Evolutionary conservation across 768 basidiomycete species (phyloP).

Genomic region (Auriscalpium orientale): DNA sequence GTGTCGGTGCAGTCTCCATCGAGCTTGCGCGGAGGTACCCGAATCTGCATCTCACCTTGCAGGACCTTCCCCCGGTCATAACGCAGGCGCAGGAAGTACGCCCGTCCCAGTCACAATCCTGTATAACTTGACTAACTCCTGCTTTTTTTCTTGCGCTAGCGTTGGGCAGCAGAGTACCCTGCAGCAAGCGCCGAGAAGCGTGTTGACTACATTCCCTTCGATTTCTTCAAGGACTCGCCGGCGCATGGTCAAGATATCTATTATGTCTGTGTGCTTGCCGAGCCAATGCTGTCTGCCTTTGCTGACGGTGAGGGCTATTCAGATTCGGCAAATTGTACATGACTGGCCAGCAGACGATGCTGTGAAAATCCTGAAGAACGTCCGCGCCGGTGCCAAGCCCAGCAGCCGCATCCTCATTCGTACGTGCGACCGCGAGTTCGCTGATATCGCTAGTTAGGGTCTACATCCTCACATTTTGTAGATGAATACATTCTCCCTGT

Average conservation of each 20-base stretch:
- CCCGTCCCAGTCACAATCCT: neutral
- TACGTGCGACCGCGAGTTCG: constrained; percentile 9
- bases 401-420: constrained; percentile 28
- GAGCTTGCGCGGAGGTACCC: constrained; percentile 21
- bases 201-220: constrained; percentile 2
- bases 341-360: constrained; percentile 31
- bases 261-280: neutral
- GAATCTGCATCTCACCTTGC: constrained; percentile 20
- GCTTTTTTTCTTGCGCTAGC: neutral
- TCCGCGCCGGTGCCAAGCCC: constrained; percentile 22
- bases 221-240: constrained; percentile 16
- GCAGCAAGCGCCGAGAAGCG: neutral
- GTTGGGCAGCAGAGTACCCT: neutral
- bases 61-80: constrained; percentile 24
- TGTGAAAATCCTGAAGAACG: constrained; percentile 22
- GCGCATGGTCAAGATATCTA: constrained; percentile 5
- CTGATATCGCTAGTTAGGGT: neutral
- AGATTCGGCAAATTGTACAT: constrained; percentile 20
- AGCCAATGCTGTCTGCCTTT: no score
- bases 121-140: no score
- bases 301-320: neutral
- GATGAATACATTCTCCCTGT: neutral
- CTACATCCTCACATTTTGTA: neutral
- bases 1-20: constrained; percentile 22
- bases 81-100: constrained; percentile 16